Percentiles rank a stretch among this genome's conserved stretches.
Conservation (phyloP, 148 eudicot species). For the Heliosperma pusillum region DNA sequence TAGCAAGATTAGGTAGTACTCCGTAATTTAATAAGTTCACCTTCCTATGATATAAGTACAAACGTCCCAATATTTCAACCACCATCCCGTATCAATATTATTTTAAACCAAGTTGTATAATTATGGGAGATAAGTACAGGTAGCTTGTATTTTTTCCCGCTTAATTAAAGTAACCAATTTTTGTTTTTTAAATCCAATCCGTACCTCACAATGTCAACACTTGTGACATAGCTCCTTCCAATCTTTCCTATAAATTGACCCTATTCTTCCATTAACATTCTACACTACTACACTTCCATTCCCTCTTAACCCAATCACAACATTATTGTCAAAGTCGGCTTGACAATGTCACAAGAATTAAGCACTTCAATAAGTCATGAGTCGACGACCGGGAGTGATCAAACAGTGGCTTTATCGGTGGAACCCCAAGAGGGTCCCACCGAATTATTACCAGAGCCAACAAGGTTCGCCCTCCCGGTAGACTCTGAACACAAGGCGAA, state of each 20-base stretch:
- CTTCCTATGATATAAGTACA: not conserved
- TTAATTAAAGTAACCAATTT: too few relatives aligned
- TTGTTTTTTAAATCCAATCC: not conserved
- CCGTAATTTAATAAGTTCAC: too few relatives aligned
- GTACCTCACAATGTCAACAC: not conserved
- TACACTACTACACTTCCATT: not conserved
- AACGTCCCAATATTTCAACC: not conserved
- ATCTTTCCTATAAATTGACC: not conserved
- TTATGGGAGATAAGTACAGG: not conserved
- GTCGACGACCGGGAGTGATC: conserved; percentile 14
- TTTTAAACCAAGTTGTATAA: not conserved
- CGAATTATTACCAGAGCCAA: not conserved
- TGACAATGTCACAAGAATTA: conserved; percentile 2
- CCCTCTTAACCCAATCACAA: not conserved
- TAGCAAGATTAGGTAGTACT: too few relatives aligned
- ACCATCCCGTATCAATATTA: not conserved
- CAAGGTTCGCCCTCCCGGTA: conserved; percentile 34
- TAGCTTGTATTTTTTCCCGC: too few relatives aligned
- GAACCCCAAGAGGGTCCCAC: conserved; percentile 3
- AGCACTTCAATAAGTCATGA: conserved; percentile 10
- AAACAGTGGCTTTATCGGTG: not conserved
- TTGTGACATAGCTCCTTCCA: not conserved
- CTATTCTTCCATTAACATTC: not conserved
- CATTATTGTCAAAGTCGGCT: not conserved
- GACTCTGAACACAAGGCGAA: conserved; percentile 45